Evolutionary conservation across 2,329 filamentous ascomycete species (phyloP), one percentile per base, ranked within the genome.

Genomic region (Neurospora sp.): DNA sequence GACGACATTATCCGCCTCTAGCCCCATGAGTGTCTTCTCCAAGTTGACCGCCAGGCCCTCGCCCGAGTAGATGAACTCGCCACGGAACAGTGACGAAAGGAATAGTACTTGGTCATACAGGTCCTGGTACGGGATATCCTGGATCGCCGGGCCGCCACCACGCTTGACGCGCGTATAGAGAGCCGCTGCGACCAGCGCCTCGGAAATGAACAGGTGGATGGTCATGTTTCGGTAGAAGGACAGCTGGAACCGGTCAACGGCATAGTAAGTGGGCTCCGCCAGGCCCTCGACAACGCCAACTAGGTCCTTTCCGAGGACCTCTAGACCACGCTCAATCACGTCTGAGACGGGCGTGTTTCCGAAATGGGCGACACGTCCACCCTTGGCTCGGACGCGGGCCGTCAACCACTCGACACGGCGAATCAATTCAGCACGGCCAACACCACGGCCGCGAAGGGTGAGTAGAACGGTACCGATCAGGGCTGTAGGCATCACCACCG

Each of bases 191-290:
- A 98, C 92, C 4, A 99, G 84, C 0, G 95, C 92, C 78, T 98
- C 94, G 2, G 93, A 91, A 70, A 99, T 96, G 79, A 99, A 99
- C 5, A 99, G 86, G 78, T 99, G 96, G 72, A 99, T 99, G 0
- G 95, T 97, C 96, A 98, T 98, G 80, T 99, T 99, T 68, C 96
- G 90, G 81, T 99, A 99, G 80, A 99, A 99, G 0, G 93, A 97
- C 10, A 99, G 86, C 78, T 99, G 96, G 83, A 99, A 99, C 68
- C 93, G 88, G 79, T 99, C 96, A 46, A 97, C 93, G 4, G 96
- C 96, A 76, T 92, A 97, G 80, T 92, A 98, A 0, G 96, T 98
- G 19, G 92, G 92, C 78, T 99, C 96, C 0, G 92, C 91, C 5
- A 99, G 82, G 0, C 90, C 92, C 43, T 90, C 86, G 0, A 97